phyloP scores from a whole-genome alignment of 495 filamentous ascomycete species.

The Tuber brumale region DNA sequence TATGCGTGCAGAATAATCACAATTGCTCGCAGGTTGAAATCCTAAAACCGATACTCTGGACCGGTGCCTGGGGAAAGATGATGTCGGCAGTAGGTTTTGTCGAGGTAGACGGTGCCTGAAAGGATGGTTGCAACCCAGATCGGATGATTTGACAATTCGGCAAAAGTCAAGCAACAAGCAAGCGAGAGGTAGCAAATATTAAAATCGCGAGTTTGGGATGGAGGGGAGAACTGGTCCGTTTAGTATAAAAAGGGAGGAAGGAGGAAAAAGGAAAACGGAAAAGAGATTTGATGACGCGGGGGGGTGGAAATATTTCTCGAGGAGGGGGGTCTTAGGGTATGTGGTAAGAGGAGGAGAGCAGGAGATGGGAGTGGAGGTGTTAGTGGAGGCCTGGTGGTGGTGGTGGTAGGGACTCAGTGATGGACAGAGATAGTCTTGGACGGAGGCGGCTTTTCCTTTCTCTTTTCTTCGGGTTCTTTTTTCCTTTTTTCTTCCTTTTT shows the following conservation, averaged over 20 bases:
- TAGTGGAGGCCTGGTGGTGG: constrained; percentile 28
- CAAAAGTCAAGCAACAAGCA: constrained; percentile 38
- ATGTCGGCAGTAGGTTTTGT: constrained; percentile 36
- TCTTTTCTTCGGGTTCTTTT: constrained; percentile 27
- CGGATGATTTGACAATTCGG: constrained; percentile 39
- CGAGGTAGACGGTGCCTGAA: constrained; percentile 37
- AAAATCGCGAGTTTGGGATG: constrained; percentile 38
- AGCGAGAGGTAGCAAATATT: constrained; percentile 34
- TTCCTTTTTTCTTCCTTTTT: constrained; percentile 16
- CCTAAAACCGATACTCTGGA: constrained; percentile 32
- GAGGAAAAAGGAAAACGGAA: constrained; percentile 1
- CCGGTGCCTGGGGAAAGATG: constrained; percentile 35
- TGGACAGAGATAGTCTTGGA: constrained; percentile 25
- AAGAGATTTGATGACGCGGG: constrained; percentile 37
- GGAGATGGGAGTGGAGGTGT: constrained; percentile 21
- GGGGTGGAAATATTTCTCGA: constrained; percentile 32
- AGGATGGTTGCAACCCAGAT: constrained; percentile 39
- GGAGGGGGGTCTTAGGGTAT: constrained; percentile 28
- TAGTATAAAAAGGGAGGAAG: not conserved
- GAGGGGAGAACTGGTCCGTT: constrained; percentile 28
- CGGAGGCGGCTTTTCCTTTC: constrained; percentile 35
- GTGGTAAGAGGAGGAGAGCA: not conserved
- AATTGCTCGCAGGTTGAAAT: constrained; percentile 32
- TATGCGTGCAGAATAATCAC: constrained; percentile 28
- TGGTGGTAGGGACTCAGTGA: constrained; percentile 26